Percentiles rank a stretch among this genome's conserved stretches.
Evolutionary conservation across 2,329 filamentous ascomycete species (phyloP).

Genomic region (Didymella keratinophila): DNA sequence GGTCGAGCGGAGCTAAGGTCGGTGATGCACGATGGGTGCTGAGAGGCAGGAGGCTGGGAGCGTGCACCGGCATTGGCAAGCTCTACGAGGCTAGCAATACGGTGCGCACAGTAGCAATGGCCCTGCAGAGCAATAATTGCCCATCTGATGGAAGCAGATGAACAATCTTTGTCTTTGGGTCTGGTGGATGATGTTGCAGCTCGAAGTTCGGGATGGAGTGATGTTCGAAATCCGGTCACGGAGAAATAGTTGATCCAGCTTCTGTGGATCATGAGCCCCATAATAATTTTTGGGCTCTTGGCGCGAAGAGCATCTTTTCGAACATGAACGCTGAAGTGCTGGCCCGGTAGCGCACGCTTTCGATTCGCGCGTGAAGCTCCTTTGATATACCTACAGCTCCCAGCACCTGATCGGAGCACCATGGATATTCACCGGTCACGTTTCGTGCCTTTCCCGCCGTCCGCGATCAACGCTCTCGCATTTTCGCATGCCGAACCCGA

Average conservation of each 20-base stretch:
- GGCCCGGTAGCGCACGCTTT: slow-evolving; percentile 28
- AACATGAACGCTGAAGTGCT: slow-evolving; percentile 27
- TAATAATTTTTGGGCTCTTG: slow-evolving; percentile 7
- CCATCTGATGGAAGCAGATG: slow-evolving; percentile 20
- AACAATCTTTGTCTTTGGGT: background rate
- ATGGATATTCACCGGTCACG: slow-evolving; percentile 99
- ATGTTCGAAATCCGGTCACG: background rate
- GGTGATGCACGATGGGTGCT: slow-evolving; percentile 5
- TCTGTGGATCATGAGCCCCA: slow-evolving; percentile 1
- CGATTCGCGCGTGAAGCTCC: slow-evolving; percentile 24
- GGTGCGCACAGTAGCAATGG: background rate
- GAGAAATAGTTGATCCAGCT: slow-evolving; percentile 1
- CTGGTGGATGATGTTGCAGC: slow-evolving; percentile 1
- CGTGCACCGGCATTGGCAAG: background rate
- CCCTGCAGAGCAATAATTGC: slow-evolving; percentile 1
- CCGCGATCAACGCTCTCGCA: slow-evolving; percentile 91
- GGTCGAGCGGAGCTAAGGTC: background rate
- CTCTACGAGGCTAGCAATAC: background rate
- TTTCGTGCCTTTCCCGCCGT: slow-evolving; percentile 91
- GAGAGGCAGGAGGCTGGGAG: background rate
- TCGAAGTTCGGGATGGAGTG: background rate
- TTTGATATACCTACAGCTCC: background rate
- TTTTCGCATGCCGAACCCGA: slow-evolving; percentile 75
- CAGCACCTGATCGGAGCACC: slow-evolving; percentile 4
- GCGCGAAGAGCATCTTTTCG: slow-evolving; percentile 21